Conservation (phyloP, 257 asterid genomes). For the Coffea eugenioides region DNA sequence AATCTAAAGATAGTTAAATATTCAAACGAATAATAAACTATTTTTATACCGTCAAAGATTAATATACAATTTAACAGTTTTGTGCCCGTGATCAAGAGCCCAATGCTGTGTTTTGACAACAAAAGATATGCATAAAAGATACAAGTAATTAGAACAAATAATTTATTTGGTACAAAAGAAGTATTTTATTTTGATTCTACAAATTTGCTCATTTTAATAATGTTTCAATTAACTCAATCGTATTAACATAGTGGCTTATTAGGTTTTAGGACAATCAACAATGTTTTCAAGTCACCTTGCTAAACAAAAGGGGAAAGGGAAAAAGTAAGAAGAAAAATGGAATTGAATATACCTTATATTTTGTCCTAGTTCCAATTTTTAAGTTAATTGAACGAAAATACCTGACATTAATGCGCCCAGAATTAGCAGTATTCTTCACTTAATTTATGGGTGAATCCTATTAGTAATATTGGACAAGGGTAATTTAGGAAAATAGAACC, state of each 20-base stretch:
- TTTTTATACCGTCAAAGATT: neutral
- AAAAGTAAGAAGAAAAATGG: too few species aligned
- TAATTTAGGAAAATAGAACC: conserved; percentile 10
- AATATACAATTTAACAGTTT: neutral
- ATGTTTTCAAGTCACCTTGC: neutral
- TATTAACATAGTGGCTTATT: neutral
- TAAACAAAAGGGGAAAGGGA: neutral
- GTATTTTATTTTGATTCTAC: too few species aligned
- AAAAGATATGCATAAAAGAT: neutral
- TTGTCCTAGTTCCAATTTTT: neutral
- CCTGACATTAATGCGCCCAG: neutral
- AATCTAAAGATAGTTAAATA: neutral
- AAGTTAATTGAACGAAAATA: neutral
- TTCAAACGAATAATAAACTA: too few species aligned
- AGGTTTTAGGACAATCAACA: neutral
- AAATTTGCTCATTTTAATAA: neutral
- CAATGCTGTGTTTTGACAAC: neutral
- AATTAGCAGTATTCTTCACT: neutral
- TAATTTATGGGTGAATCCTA: neutral
- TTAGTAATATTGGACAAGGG: conserved; percentile 3
- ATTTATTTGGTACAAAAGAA: too few species aligned
- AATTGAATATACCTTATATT: too few species aligned
- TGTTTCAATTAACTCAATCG: neutral
- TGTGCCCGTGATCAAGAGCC: neutral
- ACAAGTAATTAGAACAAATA: too few species aligned